phyloP scores from a whole-genome alignment of 2,329 filamentous ascomycete species.

The Raffaelea albimanens region DNA sequence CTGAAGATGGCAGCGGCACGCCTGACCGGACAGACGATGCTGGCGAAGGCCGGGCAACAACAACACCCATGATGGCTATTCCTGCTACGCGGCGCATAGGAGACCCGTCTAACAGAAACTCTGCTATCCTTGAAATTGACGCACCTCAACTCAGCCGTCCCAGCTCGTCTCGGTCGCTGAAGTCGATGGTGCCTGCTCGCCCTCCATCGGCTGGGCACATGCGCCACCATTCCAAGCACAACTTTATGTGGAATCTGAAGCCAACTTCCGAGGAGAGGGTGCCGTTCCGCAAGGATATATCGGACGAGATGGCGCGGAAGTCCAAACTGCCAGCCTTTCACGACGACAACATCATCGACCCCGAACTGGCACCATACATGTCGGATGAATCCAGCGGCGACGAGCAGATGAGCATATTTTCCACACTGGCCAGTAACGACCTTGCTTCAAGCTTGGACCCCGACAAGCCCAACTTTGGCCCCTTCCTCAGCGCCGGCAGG shows the following conservation, averaged over 20 bases:
- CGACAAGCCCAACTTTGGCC: constrained; percentile 64
- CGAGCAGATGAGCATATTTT: constrained; percentile 81
- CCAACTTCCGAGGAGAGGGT: constrained; percentile 66
- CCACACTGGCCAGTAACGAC: constrained; percentile 59
- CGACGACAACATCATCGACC: constrained; percentile 96
- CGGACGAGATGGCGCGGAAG: constrained; percentile 56
- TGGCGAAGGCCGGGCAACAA: constrained; percentile 43
- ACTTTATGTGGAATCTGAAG: constrained; percentile 69
- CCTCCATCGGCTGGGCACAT: constrained; percentile 74
- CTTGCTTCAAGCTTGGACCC: constrained; percentile 59
- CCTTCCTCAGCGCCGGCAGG: constrained; percentile 62
- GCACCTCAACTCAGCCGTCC: constrained; percentile 75
- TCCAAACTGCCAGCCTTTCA: constrained; percentile 82
- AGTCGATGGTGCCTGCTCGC: constrained; percentile 58
- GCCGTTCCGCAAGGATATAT: constrained; percentile 69
- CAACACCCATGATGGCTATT: constrained; percentile 64
- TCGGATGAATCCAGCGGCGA: constrained; percentile 93
- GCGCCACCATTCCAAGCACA: constrained; percentile 80
- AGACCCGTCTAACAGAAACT: constrained; percentile 68
- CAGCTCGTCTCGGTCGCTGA: constrained; percentile 84
- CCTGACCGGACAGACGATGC: constrained; percentile 29
- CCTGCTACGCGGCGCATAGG: constrained; percentile 55
- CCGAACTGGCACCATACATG: constrained; percentile 88
- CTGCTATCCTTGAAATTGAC: constrained; percentile 84
- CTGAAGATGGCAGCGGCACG: constrained; percentile 30